Percentiles rank a stretch among this genome's conserved stretches.
These are phyloP conservation scores for Spergularia marina DNA, from an alignment of 148 eudicot species.

Conservation along the genomic window DNA sequence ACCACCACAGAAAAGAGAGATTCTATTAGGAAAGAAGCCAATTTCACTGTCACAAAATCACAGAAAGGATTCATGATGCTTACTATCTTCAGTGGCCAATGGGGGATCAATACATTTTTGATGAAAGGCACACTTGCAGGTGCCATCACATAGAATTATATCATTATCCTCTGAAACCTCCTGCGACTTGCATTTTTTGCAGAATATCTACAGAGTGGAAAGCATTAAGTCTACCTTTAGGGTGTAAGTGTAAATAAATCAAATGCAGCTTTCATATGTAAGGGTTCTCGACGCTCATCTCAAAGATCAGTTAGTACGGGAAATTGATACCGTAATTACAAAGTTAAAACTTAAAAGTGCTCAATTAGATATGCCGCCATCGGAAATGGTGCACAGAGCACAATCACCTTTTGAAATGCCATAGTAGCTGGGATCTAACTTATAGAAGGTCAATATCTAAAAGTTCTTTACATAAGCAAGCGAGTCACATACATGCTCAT, in stretches of 20 bases:
- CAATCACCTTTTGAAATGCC: background rate
- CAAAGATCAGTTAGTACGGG: background rate
- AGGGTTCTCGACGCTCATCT: background rate
- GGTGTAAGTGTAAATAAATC: background rate
- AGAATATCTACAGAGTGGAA: slow-evolving; percentile 53
- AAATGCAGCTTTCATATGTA: background rate
- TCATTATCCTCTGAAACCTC: slow-evolving; percentile 90
- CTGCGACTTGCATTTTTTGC: slow-evolving; percentile 76
- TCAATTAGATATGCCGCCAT: background rate
- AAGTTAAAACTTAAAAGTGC: background rate
- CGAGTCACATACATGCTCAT: slow-evolving; percentile 65
- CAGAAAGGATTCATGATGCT: slow-evolving; percentile 30
- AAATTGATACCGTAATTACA: background rate
- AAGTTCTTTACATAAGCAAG: background rate
- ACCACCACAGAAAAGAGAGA: slow-evolving; percentile 24
- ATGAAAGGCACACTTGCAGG: slow-evolving; percentile 91
- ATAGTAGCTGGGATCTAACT: background rate
- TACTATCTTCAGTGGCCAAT: slow-evolving; percentile 77
- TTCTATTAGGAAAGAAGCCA: slow-evolving; percentile 11
- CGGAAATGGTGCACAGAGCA: background rate
- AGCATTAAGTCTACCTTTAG: background rate
- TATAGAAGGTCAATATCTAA: slow-evolving; percentile 1
- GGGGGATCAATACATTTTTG: slow-evolving; percentile 96
- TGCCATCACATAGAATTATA: slow-evolving; percentile 92
- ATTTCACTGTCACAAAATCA: slow-evolving; percentile 1